Base-by-base conservation (phyloP, 345 rosid species). In the Lumnitzera racemosa region DNA sequence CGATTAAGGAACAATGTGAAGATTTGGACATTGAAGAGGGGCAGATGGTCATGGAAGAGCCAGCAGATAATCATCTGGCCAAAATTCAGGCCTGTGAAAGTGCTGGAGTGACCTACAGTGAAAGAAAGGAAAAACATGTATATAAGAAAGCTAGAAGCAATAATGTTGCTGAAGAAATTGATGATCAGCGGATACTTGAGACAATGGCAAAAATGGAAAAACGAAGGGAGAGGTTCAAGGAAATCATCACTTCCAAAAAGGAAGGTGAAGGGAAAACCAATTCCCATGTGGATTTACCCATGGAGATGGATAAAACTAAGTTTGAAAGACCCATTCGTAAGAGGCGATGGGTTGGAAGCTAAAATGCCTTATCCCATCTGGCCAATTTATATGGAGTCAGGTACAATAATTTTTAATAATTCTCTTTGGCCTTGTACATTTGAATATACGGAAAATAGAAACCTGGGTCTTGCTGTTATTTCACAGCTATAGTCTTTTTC, bases 151-250 rank as follows among this genome's bases (percentile, higher is more conserved):
- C 69, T 25, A 23, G 14, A 66, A 31, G 36, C 57, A 63, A 41
- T 51, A 55, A 66, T 27, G 43, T 20, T 55, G 48, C 25, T 5
- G 41, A 47, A 46, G 74, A 52, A 61, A 69, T 71, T 56, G 82
- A 79, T 43, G 65, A 75, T 1, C 67, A 75, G 14, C 63, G 61
- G 46, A 72, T 84, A 52, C 67, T 56, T 58, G 86, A 74, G 48
- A 74, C 80, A 11, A 15, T 86, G 29, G 89, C 81, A 43, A 84
- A 79, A 75, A 82, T 89, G 86, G 84, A 82, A 70, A 86, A 73
- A 71, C 71, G 87, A 53, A 76, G 82, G 68, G 81, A 79, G 74
- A 77, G 90, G 52, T 89, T 89, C 67, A 79, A 81, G 67, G 76
- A 74, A 55, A 59, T 74, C 3, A 51, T 64, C 12, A 8, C 70